Conservation (phyloP, 805 yeast species). For the Blastobotrys muscicola region DNA sequence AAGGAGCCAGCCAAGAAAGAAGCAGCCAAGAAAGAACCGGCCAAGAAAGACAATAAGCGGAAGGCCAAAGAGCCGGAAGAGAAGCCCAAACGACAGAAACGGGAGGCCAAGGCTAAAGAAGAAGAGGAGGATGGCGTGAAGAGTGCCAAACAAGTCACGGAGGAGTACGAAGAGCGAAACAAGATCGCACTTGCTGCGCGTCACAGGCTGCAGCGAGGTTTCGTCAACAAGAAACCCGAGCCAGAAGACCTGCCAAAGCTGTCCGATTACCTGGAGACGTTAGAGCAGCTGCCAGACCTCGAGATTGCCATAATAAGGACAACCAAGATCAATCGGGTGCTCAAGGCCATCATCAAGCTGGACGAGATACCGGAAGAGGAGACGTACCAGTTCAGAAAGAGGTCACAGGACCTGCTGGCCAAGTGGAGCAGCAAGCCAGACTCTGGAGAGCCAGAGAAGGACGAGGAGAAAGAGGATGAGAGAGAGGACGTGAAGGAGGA, state of each 20-base stretch:
- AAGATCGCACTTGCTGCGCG: constrained; percentile 15
- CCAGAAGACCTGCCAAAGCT: constrained; percentile 22
- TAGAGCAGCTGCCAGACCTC: constrained; percentile 23
- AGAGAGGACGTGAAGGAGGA: constrained; percentile 4
- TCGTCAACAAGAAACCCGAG: constrained; percentile 18
- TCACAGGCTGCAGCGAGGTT: constrained; percentile 26
- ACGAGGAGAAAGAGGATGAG: constrained; percentile 2
- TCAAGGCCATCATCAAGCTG: constrained; percentile 24
- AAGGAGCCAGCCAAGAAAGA: constrained; percentile 11
- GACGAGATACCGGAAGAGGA: constrained; percentile 23
- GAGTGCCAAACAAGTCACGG: not conserved
- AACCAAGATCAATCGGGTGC: constrained; percentile 28
- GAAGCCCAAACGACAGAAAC: not conserved
- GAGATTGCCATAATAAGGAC: constrained; percentile 23
- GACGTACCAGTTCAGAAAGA: constrained; percentile 22
- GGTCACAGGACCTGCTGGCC: constrained; percentile 20
- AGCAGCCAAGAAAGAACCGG: constrained; percentile 2
- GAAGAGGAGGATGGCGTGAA: constrained; percentile 1
- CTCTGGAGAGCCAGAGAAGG: not conserved
- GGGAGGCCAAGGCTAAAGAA: constrained; percentile 1
- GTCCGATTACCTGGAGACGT: constrained; percentile 20
- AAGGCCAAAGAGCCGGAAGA: too few species aligned
- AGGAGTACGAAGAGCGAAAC: not conserved
- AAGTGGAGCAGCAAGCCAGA: constrained; percentile 14
- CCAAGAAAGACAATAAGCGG: constrained; percentile 3